Evolutionary conservation across 2,329 filamentous ascomycete species (phyloP).

Genomic region (Tricladium varicosporioides): DNA sequence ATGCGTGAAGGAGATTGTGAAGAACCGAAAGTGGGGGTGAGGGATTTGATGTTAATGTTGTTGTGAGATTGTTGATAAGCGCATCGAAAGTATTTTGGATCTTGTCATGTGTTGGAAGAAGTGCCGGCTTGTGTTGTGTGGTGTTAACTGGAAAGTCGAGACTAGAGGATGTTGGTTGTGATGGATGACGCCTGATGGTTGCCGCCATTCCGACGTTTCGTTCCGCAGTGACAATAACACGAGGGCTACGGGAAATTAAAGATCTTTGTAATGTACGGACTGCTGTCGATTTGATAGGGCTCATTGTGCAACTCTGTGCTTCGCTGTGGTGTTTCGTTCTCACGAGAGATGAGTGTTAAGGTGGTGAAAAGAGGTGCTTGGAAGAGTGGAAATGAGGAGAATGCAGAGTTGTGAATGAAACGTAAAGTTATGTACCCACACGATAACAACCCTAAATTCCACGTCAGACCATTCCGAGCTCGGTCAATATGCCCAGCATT

Average conservation of each 20-base stretch:
- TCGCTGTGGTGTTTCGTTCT: background rate
- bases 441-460: background rate
- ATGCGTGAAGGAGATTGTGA: constrained; percentile 20
- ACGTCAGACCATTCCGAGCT: background rate
- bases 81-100: constrained; percentile 4
- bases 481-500: background rate
- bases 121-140: background rate
- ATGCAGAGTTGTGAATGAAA: background rate
- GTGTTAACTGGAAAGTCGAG: background rate
- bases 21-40: constrained; percentile 11
- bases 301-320: constrained; percentile 11
- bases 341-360: background rate
- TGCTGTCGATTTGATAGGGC: constrained; percentile 17
- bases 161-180: background rate
- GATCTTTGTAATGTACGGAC: constrained; percentile 13
- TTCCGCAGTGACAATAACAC: constrained; percentile 8
- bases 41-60: constrained; percentile 15
- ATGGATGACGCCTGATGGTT: constrained; percentile 12
- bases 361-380: background rate
- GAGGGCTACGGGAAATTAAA: constrained; percentile 3
- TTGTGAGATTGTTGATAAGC: constrained; percentile 3
- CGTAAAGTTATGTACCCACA: background rate
- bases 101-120: constrained; percentile 1
- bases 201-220: constrained; percentile 16
- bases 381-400: background rate